These are phyloP conservation scores for Chlorociboria aeruginascens DNA, from an alignment of 495 filamentous ascomycete genomes.

Conservation along the genomic window DNA sequence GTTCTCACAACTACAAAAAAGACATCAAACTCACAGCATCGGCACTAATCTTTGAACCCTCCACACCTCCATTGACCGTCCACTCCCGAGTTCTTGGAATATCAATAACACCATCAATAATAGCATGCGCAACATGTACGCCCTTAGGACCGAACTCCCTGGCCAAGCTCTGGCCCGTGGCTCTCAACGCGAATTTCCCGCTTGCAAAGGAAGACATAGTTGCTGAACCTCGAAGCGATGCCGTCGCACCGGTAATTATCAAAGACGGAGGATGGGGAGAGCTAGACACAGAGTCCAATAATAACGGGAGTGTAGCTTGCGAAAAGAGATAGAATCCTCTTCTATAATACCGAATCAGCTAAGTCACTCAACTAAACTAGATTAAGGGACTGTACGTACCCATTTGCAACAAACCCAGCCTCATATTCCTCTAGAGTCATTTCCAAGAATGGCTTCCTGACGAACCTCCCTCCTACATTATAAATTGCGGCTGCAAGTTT, in stretches of 20 bases:
- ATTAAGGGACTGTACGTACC: constrained; percentile 30
- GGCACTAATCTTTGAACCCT: constrained; percentile 67
- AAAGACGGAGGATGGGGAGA: constrained; percentile 59
- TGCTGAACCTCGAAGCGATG: constrained; percentile 62
- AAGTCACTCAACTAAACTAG: background rate
- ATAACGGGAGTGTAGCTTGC: constrained; percentile 56
- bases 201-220: constrained; percentile 61
- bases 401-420: constrained; percentile 41
- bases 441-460: constrained; percentile 74
- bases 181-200: constrained; percentile 72
- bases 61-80: constrained; percentile 38
- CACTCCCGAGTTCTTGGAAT: constrained; percentile 57
- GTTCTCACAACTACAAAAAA: background rate
- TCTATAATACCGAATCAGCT: constrained; percentile 24
- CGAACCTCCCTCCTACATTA: constrained; percentile 62
- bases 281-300: constrained; percentile 42
- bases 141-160: constrained; percentile 84
- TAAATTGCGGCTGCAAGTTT: constrained; percentile 69
- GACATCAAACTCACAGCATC: constrained; percentile 54
- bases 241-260: constrained; percentile 84
- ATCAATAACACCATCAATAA: constrained; percentile 86
- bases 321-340: constrained; percentile 71
- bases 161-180: constrained; percentile 65
- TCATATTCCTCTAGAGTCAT: constrained; percentile 52
- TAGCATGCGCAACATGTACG: constrained; percentile 75